Conservation (phyloP, 768 basidiomycete species). For the Fistulinella prunicolor region DNA sequence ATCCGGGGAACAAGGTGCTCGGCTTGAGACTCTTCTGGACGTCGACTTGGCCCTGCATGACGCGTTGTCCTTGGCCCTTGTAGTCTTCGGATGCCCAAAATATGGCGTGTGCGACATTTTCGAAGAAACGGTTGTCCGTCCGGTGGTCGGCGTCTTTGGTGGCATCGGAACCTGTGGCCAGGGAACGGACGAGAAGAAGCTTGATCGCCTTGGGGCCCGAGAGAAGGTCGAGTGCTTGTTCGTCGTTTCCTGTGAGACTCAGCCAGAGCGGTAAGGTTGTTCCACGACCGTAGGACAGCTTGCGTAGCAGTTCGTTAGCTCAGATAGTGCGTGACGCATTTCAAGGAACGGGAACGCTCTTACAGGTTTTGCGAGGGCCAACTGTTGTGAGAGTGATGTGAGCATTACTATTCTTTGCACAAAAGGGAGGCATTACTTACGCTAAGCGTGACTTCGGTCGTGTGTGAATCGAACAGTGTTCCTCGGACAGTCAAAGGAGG, state of each 20-base stretch:
- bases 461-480: conserved; percentile 33
- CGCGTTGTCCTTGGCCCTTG: conserved; percentile 31
- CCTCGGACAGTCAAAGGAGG: conserved; percentile 33
- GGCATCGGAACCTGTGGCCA: conserved; percentile 49
- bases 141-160: conserved; percentile 37
- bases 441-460: conserved; percentile 28
- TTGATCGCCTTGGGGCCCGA: conserved; percentile 38
- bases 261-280: conserved; percentile 49
- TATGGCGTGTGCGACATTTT: conserved; percentile 40
- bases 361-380: conserved; percentile 51
- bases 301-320: not conserved
- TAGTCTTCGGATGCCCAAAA: conserved; percentile 42
- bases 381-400: conserved; percentile 24
- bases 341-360: conserved; percentile 10
- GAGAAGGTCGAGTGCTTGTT: conserved; percentile 50
- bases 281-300: conserved; percentile 52
- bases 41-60: conserved; percentile 50
- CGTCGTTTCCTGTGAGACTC: conserved; percentile 43
- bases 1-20: conserved; percentile 42
- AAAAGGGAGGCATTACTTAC: conserved; percentile 25
- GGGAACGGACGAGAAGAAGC: conserved; percentile 44
- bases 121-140: conserved; percentile 47
- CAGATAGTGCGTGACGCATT: too few species aligned
- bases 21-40: conserved; percentile 45
- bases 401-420: not conserved